Evolutionary conservation across 805 yeast genomes (phyloP).

Genomic region (Candida glaebosa): DNA sequence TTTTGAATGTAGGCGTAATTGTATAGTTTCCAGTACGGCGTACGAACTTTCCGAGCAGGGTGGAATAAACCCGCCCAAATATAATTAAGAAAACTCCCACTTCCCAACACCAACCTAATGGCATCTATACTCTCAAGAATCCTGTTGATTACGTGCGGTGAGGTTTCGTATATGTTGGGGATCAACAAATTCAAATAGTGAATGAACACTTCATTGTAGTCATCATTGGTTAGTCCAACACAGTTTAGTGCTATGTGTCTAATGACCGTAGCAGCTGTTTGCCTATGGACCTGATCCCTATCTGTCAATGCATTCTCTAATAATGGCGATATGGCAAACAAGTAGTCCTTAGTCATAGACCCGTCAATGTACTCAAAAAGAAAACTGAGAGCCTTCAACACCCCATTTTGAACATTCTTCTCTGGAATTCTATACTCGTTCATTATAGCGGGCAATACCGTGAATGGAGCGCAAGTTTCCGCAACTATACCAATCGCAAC

Average conservation of each 20-base stretch:
- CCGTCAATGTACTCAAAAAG: constrained; percentile 90
- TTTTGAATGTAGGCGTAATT: constrained; percentile 73
- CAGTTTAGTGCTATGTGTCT: constrained; percentile 79
- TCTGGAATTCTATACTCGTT: constrained; percentile 93
- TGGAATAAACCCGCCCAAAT: constrained; percentile 88
- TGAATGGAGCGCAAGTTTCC: constrained; percentile 86
- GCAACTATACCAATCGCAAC: constrained; percentile 98
- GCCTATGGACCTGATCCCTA: constrained; percentile 89
- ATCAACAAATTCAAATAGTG: constrained; percentile 77
- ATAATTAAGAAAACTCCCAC: constrained; percentile 71
- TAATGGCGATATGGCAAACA: constrained; percentile 74
- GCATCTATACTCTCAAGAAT: constrained; percentile 79
- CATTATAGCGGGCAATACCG: constrained; percentile 92
- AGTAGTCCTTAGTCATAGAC: constrained; percentile 68
- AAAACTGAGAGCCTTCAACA: constrained; percentile 83
- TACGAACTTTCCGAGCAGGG: constrained; percentile 84
- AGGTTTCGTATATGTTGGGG: constrained; percentile 91
- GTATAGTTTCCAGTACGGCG: constrained; percentile 81
- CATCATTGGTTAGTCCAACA: constrained; percentile 71
- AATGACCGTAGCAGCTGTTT: constrained; percentile 88
- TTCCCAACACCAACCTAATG: constrained; percentile 67
- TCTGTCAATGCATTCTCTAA: constrained; percentile 88
- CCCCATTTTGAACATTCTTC: constrained; percentile 91
- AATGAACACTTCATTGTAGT: constrained; percentile 56
- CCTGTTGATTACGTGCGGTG: constrained; percentile 89